Evolutionary conservation across 2,329 filamentous ascomycete genomes (phyloP), one percentile per base, ranked within the genome.

Genomic region (Botryotinia calthae): DNA sequence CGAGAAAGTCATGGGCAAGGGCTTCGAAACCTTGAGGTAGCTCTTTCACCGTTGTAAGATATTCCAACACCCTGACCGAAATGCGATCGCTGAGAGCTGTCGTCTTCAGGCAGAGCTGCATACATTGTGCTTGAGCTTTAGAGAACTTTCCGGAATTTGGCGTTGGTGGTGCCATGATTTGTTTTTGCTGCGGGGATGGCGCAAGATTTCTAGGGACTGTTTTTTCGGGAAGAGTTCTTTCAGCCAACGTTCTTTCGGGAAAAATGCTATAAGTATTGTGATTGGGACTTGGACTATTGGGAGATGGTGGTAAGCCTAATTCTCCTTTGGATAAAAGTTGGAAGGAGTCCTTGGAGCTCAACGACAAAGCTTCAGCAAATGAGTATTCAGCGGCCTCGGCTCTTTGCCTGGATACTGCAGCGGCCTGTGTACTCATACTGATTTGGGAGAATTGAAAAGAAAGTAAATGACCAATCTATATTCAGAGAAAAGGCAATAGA

Each of bases 1-100:
- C 89, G 73, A 93, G 85, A 78, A 92, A 91, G 75, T 90, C 89
- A 74, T 87, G 86, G 16, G 90, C 89, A 31, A 93, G 84, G 40
- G 84, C 82, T 73, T 87, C 86, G 79, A 91, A 88, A 46, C 87
- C 87, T 69, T 85, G 82, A 0, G 86, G 86, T 51, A 86, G 84
- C 51, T 85, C 82, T 76, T 87, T 88, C 73, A 86, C 84, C 7
- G 86, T 85, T 71, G 86, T 87, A 34, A 90, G 84, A 75, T 89
- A 91, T 79, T 91, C 89, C 58, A 91, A 84, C 83, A 90, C 87
- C 75, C 86, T 87, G 64, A 91, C 87, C 0, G 90, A 87, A 76
- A 92, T 90, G 74, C 85, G 86, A 80, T 91, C 90, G 73, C 88
- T 88, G 40, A 89, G 84, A 67, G 85, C 82, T 3, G 89, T 91